Evolutionary conservation across 1,284 basidiomycete genomes (phyloP).

Genomic region (Earliella scabrosa): DNA sequence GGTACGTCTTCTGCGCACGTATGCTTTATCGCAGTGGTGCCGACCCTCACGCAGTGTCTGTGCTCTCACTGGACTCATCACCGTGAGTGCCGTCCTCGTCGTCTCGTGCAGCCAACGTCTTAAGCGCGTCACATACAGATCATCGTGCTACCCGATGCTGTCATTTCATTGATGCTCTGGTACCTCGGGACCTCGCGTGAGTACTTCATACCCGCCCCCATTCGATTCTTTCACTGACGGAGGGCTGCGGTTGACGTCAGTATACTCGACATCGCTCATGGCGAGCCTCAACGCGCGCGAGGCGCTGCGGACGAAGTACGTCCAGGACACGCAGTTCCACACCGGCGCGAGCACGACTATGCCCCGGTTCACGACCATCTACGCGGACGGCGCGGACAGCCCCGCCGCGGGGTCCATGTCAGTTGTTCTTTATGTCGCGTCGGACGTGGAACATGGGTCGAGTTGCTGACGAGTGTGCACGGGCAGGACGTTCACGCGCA

Average conservation of each 20-base stretch:
- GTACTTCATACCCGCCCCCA: too few species aligned
- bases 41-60: background rate
- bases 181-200: background rate
- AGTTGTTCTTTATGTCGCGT: too few species aligned
- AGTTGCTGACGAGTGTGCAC: too few species aligned
- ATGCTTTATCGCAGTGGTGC: background rate
- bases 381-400: background rate
- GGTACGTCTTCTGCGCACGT: background rate
- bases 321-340: background rate
- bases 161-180: background rate
- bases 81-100: background rate
- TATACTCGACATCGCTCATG: slow-evolving; percentile 2
- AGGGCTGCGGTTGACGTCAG: background rate
- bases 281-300: background rate
- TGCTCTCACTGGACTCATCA: background rate
- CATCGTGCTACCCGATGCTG: background rate
- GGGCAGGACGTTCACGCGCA: too few species aligned
- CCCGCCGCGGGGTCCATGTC: background rate
- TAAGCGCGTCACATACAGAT: background rate
- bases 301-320: background rate
- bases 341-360: background rate
- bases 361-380: background rate
- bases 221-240: background rate
- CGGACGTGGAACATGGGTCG: background rate
- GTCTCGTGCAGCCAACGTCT: too few species aligned